Percentiles rank a stretch among this genome's conserved stretches.
Conservation (phyloP, 1,284 basidiomycete genomes). For the Irpex sp. region DNA sequence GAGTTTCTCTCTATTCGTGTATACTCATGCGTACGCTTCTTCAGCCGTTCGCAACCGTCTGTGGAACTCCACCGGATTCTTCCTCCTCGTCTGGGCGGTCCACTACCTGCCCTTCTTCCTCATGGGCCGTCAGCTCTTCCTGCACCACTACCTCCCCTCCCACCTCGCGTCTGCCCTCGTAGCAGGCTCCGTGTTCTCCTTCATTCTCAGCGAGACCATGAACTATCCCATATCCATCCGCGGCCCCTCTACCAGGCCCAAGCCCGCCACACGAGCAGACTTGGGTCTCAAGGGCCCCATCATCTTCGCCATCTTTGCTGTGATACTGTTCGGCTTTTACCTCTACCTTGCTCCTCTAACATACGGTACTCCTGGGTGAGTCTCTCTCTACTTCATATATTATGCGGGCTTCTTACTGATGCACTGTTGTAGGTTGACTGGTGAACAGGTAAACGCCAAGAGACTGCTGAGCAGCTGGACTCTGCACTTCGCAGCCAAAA, state of each 20-base stretch:
- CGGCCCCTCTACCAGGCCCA: constrained; percentile 57
- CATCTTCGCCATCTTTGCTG: constrained; percentile 54
- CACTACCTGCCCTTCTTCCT: constrained; percentile 99
- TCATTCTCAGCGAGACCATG: constrained; percentile 87
- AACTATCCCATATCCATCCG: constrained; percentile 85
- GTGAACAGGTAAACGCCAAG: constrained; percentile 69
- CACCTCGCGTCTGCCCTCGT: constrained; percentile 90
- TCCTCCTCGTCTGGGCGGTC: constrained; percentile 90
- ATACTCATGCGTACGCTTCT: constrained; percentile 1
- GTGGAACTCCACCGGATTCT: constrained; percentile 95
- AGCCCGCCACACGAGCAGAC: constrained; percentile 67
- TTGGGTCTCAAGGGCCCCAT: constrained; percentile 67
- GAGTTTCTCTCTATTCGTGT: background rate
- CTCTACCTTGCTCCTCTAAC: constrained; percentile 83
- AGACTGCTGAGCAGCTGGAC: constrained; percentile 78
- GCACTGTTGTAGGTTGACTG: constrained; percentile 53
- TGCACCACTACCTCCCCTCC: constrained; percentile 97
- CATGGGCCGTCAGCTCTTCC: constrained; percentile 95
- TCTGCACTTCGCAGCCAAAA: constrained; percentile 79
- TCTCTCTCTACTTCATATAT: constrained; percentile 16
- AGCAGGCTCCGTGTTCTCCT: constrained; percentile 90
- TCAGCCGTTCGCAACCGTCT: constrained; percentile 86
- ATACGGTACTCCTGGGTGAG: constrained; percentile 89
- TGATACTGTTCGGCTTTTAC: constrained; percentile 68
- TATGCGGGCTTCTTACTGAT: constrained; percentile 14